A percentile compares a stretch with the other conserved stretches of the same genome.
Conservation (phyloP, 352 stramenopile genomes). For the Elongisporangium undulatum region DNA sequence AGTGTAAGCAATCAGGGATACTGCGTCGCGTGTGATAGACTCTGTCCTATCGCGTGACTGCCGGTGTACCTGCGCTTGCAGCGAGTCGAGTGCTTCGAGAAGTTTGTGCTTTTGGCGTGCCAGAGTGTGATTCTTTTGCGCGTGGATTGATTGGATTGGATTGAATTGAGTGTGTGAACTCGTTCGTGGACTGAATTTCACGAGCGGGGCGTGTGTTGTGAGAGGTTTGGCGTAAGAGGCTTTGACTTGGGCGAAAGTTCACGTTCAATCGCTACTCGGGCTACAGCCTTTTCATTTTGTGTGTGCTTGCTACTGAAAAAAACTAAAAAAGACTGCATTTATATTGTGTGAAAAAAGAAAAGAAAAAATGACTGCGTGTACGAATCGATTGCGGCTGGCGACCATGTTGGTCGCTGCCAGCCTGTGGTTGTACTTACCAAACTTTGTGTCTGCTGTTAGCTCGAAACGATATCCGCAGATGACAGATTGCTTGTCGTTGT, state of each 20-base stretch:
- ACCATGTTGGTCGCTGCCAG: conserved; percentile 10
- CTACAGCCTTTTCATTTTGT: background rate
- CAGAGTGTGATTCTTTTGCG: background rate
- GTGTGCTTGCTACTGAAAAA: background rate
- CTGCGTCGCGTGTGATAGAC: background rate
- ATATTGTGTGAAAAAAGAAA: conserved; percentile 6
- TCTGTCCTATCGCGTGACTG: background rate
- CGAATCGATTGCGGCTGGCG: conserved; percentile 6
- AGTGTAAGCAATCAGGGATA: background rate
- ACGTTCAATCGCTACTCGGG: conserved; percentile 5
- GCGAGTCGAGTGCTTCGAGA: background rate
- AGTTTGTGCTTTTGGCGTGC: background rate
- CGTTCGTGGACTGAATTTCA: background rate
- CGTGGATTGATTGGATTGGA: background rate
- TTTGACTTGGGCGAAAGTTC: conserved; percentile 5
- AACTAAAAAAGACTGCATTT: conserved; percentile 10
- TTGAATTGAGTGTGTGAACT: background rate
- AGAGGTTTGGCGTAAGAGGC: background rate
- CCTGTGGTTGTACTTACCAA: conserved; percentile 16
- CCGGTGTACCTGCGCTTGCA: background rate
- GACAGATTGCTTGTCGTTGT: conserved; percentile 50
- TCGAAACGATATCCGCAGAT: conserved; percentile 4
- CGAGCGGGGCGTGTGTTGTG: background rate
- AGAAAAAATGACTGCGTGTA: conserved; percentile 6
- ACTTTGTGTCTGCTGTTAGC: conserved; percentile 21